These are phyloP conservation scores for Fusarium secorum DNA, from an alignment of 2,329 filamentous ascomycete species.

Conservation along the genomic window DNA sequence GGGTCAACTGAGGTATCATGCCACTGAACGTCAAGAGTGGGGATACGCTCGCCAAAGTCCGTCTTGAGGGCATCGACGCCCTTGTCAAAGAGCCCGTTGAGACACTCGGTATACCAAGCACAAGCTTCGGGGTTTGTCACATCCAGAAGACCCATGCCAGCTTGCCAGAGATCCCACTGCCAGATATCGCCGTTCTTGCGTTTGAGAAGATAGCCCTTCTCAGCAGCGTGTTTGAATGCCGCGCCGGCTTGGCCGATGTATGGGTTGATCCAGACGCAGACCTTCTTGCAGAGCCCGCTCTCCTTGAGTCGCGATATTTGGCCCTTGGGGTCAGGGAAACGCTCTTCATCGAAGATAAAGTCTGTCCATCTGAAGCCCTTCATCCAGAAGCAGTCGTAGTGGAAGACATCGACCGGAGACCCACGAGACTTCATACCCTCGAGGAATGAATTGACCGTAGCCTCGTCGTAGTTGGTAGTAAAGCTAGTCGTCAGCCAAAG, in stretches of 20 bases:
- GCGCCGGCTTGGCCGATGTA: slow-evolving; percentile 75
- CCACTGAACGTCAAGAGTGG: slow-evolving; percentile 70
- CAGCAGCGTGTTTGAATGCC: slow-evolving; percentile 69
- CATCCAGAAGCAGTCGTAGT: slow-evolving; percentile 83
- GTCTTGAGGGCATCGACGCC: slow-evolving; percentile 79
- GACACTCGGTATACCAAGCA: slow-evolving; percentile 69
- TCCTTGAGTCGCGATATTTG: slow-evolving; percentile 71
- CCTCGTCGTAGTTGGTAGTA: slow-evolving; percentile 76
- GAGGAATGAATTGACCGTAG: slow-evolving; percentile 72
- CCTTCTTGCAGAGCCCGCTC: slow-evolving; percentile 66
- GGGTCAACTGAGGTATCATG: slow-evolving; percentile 66
- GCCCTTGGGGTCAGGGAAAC: slow-evolving; percentile 72
- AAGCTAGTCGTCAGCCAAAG: slow-evolving; percentile 81
- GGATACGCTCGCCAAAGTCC: slow-evolving; percentile 78
- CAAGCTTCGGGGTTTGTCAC: slow-evolving; percentile 76
- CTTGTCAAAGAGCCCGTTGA: slow-evolving; percentile 70
- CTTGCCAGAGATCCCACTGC: slow-evolving; percentile 82
- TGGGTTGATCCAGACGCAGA: slow-evolving; percentile 80
- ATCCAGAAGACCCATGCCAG: slow-evolving; percentile 77
- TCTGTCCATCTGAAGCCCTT: slow-evolving; percentile 79
- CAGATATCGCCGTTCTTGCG: slow-evolving; percentile 73
- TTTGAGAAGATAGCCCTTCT: slow-evolving; percentile 74
- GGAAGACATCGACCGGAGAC: slow-evolving; percentile 75
- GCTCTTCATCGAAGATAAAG: slow-evolving; percentile 73
- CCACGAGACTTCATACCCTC: slow-evolving; percentile 72